A percentile compares a stretch with the other conserved stretches of the same genome.
phyloP scores from a whole-genome alignment of 129 eudicot species.

The Flaveria ramosissima region DNA sequence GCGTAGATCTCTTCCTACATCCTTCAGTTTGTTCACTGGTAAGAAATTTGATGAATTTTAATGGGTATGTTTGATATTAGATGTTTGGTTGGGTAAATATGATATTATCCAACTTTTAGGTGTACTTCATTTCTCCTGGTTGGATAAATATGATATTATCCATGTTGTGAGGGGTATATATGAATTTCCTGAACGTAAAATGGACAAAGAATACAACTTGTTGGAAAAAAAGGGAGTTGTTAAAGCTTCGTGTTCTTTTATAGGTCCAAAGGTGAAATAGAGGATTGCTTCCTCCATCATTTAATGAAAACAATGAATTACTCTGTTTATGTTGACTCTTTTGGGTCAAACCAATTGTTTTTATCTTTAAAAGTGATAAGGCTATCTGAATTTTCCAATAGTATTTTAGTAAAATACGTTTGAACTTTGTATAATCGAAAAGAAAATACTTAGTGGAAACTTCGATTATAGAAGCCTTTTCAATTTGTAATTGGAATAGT shows the following conservation, averaged over 20 bases:
- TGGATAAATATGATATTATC: not conserved
- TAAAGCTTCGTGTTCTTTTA: not conserved
- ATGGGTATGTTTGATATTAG: not conserved
- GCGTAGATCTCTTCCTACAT: constrained; percentile 89
- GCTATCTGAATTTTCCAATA: not conserved
- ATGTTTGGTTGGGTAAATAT: not conserved
- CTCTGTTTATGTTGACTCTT: not conserved
- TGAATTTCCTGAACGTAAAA: not conserved
- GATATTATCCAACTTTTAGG: too few species aligned
- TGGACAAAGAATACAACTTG: not conserved
- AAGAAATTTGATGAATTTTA: constrained; percentile 18
- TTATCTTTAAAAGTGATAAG: not conserved
- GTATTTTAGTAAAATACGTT: not conserved
- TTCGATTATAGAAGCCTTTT: not conserved
- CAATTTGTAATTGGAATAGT: not conserved
- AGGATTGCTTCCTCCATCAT: not conserved
- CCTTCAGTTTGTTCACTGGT: constrained; percentile 92
- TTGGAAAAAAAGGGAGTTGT: not conserved
- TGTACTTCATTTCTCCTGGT: too few species aligned
- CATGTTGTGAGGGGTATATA: not conserved
- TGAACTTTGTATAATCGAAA: not conserved
- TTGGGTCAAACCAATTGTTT: not conserved
- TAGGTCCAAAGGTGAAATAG: too few species aligned
- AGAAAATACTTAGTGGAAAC: not conserved
- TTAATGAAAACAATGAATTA: not conserved